A percentile compares a stretch with the other conserved stretches of the same genome.
phyloP scores from a whole-genome alignment of 305 asterid species.

The Fraxinus xanthoxyloides region DNA sequence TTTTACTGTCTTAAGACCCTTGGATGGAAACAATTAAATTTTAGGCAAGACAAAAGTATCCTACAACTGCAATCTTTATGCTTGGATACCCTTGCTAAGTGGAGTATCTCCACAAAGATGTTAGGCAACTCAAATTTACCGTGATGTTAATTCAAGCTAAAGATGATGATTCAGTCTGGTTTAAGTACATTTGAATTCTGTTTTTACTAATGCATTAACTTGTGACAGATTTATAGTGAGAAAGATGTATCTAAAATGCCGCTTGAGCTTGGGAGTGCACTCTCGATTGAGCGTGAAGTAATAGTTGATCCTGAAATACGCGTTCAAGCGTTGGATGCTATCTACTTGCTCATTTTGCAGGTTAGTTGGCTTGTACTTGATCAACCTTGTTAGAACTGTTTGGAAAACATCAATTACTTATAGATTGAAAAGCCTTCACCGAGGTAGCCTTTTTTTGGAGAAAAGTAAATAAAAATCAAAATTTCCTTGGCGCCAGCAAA shows the following conservation, averaged over 20 bases:
- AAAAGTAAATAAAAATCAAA: neutral
- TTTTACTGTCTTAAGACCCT: neutral
- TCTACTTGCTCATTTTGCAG: constrained; percentile 78
- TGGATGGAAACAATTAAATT: neutral
- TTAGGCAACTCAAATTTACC: neutral
- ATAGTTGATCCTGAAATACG: constrained; percentile 75
- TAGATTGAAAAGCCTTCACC: neutral
- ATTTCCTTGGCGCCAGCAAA: neutral
- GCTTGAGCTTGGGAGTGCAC: constrained; percentile 84
- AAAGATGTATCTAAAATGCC: constrained; percentile 92
- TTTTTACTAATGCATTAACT: neutral
- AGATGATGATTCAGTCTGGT: neutral
- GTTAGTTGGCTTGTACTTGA: constrained; percentile 33
- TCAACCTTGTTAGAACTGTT: neutral
- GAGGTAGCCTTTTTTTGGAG: neutral
- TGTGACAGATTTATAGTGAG: constrained; percentile 54
- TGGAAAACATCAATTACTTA: neutral
- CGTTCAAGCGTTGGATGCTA: constrained; percentile 74
- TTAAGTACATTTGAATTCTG: constrained; percentile 1
- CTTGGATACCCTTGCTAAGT: neutral
- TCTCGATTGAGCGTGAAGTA: constrained; percentile 89
- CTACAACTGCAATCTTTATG: neutral
- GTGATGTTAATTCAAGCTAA: neutral
- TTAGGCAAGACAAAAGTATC: neutral
- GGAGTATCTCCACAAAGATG: neutral